These are phyloP conservation scores for Trapa incisa DNA, from an alignment of 345 rosid genomes.

Conservation along the genomic window DNA sequence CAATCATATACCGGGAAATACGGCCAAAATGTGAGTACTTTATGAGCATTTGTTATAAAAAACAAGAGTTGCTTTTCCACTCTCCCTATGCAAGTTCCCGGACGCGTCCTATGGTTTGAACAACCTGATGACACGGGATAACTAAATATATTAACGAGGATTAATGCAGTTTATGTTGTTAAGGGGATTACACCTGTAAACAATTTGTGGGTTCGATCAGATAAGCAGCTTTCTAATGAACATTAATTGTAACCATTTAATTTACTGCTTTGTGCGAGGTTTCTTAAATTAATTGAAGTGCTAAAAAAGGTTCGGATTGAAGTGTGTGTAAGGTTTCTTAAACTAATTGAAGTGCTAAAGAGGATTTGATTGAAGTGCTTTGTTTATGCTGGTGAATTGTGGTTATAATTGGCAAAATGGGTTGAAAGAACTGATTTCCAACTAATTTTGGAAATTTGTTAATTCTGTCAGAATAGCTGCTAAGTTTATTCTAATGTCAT, in stretches of 20 bases:
- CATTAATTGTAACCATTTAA: not conserved
- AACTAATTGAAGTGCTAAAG: too few relatives aligned
- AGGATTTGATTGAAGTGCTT: not conserved
- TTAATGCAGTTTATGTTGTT: not conserved
- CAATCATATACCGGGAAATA: constrained; percentile 61
- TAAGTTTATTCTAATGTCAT: not conserved
- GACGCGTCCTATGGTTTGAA: not conserved
- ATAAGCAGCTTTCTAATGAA: not conserved
- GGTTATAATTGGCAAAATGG: not conserved
- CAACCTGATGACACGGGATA: not conserved
- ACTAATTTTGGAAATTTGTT: not conserved
- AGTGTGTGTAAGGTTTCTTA: too few relatives aligned
- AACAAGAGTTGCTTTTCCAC: not conserved
- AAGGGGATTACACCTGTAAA: not conserved
- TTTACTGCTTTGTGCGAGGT: not conserved
- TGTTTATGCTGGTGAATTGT: not conserved
- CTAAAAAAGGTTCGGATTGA: not conserved
- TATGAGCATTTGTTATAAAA: not conserved
- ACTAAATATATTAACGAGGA: not conserved
- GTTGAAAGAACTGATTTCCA: not conserved
- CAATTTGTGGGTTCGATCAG: not conserved
- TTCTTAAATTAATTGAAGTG: not conserved
- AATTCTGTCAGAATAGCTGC: not conserved
- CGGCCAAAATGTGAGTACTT: constrained; percentile 55
- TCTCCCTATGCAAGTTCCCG: not conserved